Evolutionary conservation across 2,329 filamentous ascomycete species (phyloP).

Genomic region (Dactylellina cionopaga): DNA sequence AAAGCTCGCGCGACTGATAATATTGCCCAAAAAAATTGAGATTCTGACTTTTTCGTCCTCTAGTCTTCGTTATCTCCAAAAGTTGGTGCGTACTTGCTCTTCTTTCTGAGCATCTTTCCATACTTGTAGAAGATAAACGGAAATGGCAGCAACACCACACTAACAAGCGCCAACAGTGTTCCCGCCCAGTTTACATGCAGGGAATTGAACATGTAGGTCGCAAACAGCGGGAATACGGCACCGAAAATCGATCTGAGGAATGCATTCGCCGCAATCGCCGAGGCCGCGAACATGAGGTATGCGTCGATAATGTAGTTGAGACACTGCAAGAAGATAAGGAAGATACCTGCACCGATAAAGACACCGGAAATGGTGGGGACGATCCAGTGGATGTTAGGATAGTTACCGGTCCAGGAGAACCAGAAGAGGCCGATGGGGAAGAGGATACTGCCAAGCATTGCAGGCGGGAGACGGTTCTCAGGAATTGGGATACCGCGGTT

Average conservation of each 20-base stretch:
- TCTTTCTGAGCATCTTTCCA: slow-evolving; percentile 68
- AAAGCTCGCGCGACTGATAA: no score
- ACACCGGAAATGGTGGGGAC: slow-evolving; percentile 62
- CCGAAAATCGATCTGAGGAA: slow-evolving; percentile 81
- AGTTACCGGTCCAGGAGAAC: slow-evolving; percentile 66
- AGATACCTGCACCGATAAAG: slow-evolving; percentile 62
- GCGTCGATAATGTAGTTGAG: slow-evolving; percentile 64
- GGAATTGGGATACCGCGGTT: slow-evolving; percentile 74
- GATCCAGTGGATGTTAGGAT: slow-evolving; percentile 61
- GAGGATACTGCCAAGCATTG: slow-evolving; percentile 65
- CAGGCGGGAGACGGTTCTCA: slow-evolving; percentile 73
- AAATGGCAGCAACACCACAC: slow-evolving; percentile 69
- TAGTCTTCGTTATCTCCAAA: slow-evolving; percentile 46
- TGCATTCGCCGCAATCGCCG: slow-evolving; percentile 78
- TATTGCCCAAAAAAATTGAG: no score
- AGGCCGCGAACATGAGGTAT: slow-evolving; percentile 67
- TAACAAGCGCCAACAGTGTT: slow-evolving; percentile 63
- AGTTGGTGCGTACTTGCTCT: slow-evolving; percentile 62
- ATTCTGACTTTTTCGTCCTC: no score
- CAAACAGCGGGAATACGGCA: slow-evolving; percentile 82
- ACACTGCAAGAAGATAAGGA: slow-evolving; percentile 64
- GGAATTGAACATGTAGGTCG: slow-evolving; percentile 69
- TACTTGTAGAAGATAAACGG: slow-evolving; percentile 72
- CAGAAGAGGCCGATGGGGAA: slow-evolving; percentile 65
- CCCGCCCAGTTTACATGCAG: slow-evolving; percentile 57